Evolutionary conservation across 352 stramenopile genomes (phyloP).

Genomic region (Pythium rhizo-oryzae): DNA sequence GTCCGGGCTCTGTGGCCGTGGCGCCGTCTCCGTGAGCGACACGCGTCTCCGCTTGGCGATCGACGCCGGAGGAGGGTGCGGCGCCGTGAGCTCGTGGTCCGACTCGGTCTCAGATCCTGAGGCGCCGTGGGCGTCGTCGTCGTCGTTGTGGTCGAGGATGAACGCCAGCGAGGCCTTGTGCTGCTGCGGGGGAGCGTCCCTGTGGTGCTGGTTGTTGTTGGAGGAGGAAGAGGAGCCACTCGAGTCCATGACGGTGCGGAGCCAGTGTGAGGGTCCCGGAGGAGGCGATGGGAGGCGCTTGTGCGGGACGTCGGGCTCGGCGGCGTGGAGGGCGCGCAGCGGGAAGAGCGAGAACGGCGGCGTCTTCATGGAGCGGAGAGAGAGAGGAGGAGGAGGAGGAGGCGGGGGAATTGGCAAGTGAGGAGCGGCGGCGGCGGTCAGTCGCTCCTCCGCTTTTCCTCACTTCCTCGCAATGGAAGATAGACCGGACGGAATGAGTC

Average conservation of each 20-base stretch:
- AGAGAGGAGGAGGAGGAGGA: background rate
- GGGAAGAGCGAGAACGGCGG: slow-evolving; percentile 18
- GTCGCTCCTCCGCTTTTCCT: too few relatives aligned
- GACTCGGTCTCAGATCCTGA: slow-evolving; percentile 25
- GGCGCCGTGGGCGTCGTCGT: too few relatives aligned
- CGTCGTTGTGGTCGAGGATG: slow-evolving; percentile 14
- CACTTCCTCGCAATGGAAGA: background rate
- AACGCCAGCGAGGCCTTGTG: slow-evolving; percentile 26
- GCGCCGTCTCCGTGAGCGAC: background rate
- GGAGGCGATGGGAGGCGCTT: background rate
- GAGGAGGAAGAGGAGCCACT: background rate
- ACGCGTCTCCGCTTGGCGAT: slow-evolving; percentile 18
- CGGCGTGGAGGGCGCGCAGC: background rate
- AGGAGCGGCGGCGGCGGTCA: background rate
- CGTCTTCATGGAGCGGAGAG: slow-evolving; percentile 11
- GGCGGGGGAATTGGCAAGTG: too few relatives aligned
- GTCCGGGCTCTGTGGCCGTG: slow-evolving; percentile 8
- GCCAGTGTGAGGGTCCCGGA: background rate
- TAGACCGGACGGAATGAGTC: background rate
- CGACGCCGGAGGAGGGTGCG: background rate
- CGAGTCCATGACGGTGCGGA: slow-evolving; percentile 19
- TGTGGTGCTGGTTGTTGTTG: background rate
- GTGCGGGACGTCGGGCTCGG: background rate
- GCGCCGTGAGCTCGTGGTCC: slow-evolving; percentile 11
- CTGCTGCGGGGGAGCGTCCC: too few relatives aligned